Evolutionary conservation across 2,329 filamentous ascomycete species (phyloP).

Genomic region (Zasmidium cellare): DNA sequence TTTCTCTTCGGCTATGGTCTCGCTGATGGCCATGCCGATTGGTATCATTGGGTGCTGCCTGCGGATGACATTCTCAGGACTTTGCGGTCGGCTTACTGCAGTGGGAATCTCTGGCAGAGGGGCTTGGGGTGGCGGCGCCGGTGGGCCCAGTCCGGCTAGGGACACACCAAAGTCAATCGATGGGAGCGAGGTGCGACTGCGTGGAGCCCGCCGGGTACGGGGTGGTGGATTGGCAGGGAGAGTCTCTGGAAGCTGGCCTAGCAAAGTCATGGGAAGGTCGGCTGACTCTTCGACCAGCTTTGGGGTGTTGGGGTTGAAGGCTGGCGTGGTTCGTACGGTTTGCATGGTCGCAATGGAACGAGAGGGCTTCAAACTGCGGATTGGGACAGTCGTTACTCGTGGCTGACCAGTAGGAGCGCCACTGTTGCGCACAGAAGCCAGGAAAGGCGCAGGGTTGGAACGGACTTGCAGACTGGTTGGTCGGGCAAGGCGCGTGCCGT

Average conservation of each 20-base stretch:
- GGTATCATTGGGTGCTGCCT: constrained; percentile 14
- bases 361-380: constrained; percentile 32
- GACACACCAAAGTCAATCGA: constrained; percentile 38
- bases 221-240: constrained; percentile 27
- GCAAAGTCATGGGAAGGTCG: constrained; percentile 19
- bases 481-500: constrained; percentile 35
- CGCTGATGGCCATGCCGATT: constrained; percentile 19
- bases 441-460: constrained; percentile 44
- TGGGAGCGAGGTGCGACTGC: constrained; percentile 28
- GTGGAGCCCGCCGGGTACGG: constrained; percentile 5
- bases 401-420: constrained; percentile 29
- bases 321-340: constrained; percentile 6
- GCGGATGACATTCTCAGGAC: neutral
- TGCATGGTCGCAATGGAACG: constrained; percentile 21
- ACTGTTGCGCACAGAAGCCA: constrained; percentile 33
- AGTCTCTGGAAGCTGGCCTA: neutral
- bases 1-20: neutral
- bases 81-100: constrained; percentile 9
- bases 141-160: constrained; percentile 44
- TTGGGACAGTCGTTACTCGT: constrained; percentile 25
- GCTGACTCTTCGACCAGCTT: constrained; percentile 14
- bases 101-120: constrained; percentile 39
- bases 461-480: constrained; percentile 48
- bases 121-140: constrained; percentile 47
- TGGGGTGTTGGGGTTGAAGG: constrained; percentile 9